Evolutionary conservation across 768 basidiomycete genomes (phyloP), one percentile per base, ranked within the genome.

Genomic region (Amanita phalloides): DNA sequence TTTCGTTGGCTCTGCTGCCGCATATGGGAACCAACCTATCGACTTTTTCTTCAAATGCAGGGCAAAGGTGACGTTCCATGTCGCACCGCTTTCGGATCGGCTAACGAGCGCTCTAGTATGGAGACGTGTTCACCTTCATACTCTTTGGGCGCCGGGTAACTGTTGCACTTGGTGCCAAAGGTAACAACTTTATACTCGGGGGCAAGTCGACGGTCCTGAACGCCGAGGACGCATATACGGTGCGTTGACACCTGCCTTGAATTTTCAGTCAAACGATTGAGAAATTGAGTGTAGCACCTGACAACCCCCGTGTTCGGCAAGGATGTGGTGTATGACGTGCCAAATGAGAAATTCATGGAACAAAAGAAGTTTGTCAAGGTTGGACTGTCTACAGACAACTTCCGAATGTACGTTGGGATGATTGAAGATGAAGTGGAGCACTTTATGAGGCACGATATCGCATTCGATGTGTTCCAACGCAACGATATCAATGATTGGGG

Each of bases 341-440:
- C 96, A 30, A 98, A 98, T 66, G 89, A 94, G 44, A 70, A 88
- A 42, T 84, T 99, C 67, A 98, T 99, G 94, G 93, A 99, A 61
- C 96, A 99, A 66, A 99, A 99, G 76, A 88, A 86, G 64, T 97
- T 97, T 62, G 86, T 98, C 67, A 99, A 99, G 71, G 83, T 92
- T 55, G 94, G 96, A 21, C 80, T 99, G 20, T 89, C 92, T 9
- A 82, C 80, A 10, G 94, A 98, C 25, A 94, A 94, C 67, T 82
- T 99, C 66, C 80, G 84, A 39, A 74, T 82, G 28, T 98, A 99
- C 48, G 75, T 82, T 17, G 80, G 81, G 46, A 83, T 90, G 79
- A 84, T 90, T 52, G 81, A 82, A 54, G 75, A 88, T 37, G 86
- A 87, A 62, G 79, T 87, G 36, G 76, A 82, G 35, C 71, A 83